phyloP scores from a whole-genome alignment of 345 rosid genomes.

The Turritis glabra region DNA sequence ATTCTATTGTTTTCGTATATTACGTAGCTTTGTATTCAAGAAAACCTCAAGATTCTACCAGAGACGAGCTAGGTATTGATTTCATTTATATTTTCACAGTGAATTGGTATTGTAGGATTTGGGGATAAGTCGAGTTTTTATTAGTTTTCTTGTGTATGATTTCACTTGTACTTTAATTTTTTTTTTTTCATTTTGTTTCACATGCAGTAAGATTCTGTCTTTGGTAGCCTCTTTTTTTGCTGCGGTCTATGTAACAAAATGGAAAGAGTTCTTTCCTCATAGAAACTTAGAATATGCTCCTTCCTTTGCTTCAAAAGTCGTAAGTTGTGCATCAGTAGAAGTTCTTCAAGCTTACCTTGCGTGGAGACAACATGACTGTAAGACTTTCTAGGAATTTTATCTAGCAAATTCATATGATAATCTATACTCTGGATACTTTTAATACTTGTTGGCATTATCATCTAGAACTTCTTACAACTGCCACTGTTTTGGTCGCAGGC shows the following conservation, averaged over 20 bases:
- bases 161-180: not conserved
- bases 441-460: not conserved
- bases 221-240: conserved; percentile 70
- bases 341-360: conserved; percentile 78
- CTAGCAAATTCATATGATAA: not conserved
- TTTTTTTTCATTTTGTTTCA: conserved; percentile 16
- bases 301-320: conserved; percentile 56
- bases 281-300: conserved; percentile 59
- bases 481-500: conserved; percentile 46
- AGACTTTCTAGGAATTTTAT: conserved; percentile 23
- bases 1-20: not conserved
- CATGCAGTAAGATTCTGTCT: conserved; percentile 76
- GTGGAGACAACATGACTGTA: conserved; percentile 89
- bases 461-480: not conserved
- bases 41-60: conserved; percentile 77
- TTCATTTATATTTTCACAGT: too few species aligned
- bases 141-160: not conserved
- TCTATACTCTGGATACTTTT: not conserved
- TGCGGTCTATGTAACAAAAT: conserved; percentile 60
- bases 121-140: not conserved
- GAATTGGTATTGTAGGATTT: not conserved
- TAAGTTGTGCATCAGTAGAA: conserved; percentile 66
- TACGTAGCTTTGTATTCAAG: conserved; percentile 76
- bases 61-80: conserved; percentile 70
- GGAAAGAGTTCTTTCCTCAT: conserved; percentile 66